Conservation (phyloP, 2,329 filamentous ascomycete species). For the Coniochaeta prunicola region DNA sequence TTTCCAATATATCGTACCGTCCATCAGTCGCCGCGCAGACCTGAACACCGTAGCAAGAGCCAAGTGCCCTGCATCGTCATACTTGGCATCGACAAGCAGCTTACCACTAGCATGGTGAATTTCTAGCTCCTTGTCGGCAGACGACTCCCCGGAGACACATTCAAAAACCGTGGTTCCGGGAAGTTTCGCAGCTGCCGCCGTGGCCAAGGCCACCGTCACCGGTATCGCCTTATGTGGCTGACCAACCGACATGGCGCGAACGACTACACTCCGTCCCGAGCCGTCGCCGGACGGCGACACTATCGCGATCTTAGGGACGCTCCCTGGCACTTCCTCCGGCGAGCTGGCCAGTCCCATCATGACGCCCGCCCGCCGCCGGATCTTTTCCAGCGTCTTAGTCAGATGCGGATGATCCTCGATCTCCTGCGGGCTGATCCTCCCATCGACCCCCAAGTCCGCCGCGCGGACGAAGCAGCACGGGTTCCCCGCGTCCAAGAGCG, state of each 20-base stretch:
- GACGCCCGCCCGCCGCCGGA: conserved; percentile 28
- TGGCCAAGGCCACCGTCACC: conserved; percentile 31
- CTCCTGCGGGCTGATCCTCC: conserved; percentile 9
- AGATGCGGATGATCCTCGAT: too few species aligned
- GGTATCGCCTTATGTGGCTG: conserved; percentile 36
- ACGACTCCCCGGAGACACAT: too few species aligned
- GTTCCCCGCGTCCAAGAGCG: conserved; percentile 33
- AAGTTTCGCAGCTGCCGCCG: too few species aligned
- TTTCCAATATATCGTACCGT: too few species aligned
- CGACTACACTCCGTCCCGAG: conserved; percentile 18
- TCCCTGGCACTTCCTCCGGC: conserved; percentile 23
- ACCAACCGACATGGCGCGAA: conserved; percentile 38
- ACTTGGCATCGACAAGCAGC: too few species aligned
- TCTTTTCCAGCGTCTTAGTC: conserved; percentile 23
- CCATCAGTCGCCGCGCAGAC: too few species aligned
- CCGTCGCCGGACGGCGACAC: conserved; percentile 16
- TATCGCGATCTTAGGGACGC: conserved; percentile 37
- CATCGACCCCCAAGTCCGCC: conserved; percentile 10
- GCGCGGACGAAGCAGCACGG: conserved; percentile 32
- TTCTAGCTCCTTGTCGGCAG: too few species aligned
- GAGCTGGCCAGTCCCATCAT: conserved; percentile 34
- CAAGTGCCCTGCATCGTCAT: too few species aligned
- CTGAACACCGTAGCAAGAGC: too few species aligned
- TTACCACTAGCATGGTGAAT: too few species aligned
- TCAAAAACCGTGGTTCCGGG: too few species aligned